These are phyloP conservation scores for Pleomassaria siparia DNA, from an alignment of 2,329 filamentous ascomycete genomes.

Conservation along the genomic window DNA sequence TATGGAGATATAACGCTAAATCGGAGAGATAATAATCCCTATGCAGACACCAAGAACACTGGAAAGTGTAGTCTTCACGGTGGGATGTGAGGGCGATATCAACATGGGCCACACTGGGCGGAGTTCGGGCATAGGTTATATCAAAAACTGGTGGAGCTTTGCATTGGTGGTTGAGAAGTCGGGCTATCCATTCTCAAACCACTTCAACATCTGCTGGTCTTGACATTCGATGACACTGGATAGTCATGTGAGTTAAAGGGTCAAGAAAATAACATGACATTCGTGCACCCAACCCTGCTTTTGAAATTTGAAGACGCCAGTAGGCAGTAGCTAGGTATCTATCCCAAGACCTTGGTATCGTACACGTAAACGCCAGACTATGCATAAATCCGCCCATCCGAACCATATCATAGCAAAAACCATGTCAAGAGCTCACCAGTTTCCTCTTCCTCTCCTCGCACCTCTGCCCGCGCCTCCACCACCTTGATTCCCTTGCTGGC, in stretches of 20 bases:
- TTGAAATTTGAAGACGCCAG: background rate
- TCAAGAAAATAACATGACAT: too few species aligned
- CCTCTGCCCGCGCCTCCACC: constrained; percentile 18
- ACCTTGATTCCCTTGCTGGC: constrained; percentile 7
- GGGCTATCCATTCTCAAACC: too few species aligned
- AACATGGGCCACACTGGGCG: too few species aligned
- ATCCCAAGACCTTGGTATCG: constrained; percentile 4
- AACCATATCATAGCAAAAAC: constrained; percentile 2
- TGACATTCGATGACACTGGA: too few species aligned
- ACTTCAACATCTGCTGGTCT: too few species aligned
- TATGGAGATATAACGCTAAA: constrained; percentile 29
- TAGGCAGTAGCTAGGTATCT: background rate
- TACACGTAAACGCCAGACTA: constrained; percentile 4
- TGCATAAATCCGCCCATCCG: constrained; percentile 1
- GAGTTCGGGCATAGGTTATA: background rate
- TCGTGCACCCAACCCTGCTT: too few species aligned
- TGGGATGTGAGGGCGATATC: too few species aligned
- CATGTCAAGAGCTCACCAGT: background rate
- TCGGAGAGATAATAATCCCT: too few species aligned
- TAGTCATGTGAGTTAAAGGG: too few species aligned
- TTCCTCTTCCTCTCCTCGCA: constrained; percentile 29
- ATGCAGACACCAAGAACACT: too few species aligned
- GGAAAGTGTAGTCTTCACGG: too few species aligned
- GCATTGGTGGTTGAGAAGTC: background rate
- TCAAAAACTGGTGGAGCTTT: background rate